These are phyloP conservation scores for Boletus coffeatus DNA, from an alignment of 1,284 basidiomycete genomes.

Conservation along the genomic window DNA sequence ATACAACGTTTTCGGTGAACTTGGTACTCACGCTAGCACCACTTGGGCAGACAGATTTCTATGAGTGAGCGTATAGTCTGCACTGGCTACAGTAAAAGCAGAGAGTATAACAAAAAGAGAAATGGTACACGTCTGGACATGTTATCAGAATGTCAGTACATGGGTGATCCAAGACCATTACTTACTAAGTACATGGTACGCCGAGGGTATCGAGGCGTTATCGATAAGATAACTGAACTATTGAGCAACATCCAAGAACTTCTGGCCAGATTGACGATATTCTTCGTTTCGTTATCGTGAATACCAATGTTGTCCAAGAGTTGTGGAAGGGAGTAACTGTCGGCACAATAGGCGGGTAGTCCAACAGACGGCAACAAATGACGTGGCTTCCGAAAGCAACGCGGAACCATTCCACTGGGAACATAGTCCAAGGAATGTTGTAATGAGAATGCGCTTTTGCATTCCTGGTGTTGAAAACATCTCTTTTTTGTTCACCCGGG, in stretches of 20 bases:
- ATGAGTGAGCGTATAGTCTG: background rate
- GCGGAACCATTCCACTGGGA: too few relatives aligned
- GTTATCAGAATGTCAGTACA: background rate
- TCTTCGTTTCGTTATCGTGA: too few relatives aligned
- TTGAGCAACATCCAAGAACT: background rate
- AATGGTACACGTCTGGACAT: background rate
- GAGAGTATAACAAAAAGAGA: background rate
- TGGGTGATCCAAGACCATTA: background rate
- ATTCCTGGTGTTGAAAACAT: too few relatives aligned
- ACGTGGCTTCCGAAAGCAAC: too few relatives aligned
- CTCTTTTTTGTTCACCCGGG: too few relatives aligned
- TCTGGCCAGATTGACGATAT: too few relatives aligned
- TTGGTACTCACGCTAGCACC: background rate
- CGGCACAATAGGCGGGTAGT: too few relatives aligned
- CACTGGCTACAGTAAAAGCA: background rate
- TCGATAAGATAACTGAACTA: background rate
- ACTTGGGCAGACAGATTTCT: background rate
- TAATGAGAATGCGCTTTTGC: too few relatives aligned
- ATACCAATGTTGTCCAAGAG: too few relatives aligned
- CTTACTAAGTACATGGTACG: background rate
- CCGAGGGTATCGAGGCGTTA: background rate
- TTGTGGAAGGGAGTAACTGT: too few relatives aligned
- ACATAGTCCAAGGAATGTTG: too few relatives aligned
- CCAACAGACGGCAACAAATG: too few relatives aligned
- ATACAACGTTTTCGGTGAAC: background rate